Evolutionary conservation across 176 grass and related monocot genomes (phyloP).

Genomic region (Bonia amplexicaulis): DNA sequence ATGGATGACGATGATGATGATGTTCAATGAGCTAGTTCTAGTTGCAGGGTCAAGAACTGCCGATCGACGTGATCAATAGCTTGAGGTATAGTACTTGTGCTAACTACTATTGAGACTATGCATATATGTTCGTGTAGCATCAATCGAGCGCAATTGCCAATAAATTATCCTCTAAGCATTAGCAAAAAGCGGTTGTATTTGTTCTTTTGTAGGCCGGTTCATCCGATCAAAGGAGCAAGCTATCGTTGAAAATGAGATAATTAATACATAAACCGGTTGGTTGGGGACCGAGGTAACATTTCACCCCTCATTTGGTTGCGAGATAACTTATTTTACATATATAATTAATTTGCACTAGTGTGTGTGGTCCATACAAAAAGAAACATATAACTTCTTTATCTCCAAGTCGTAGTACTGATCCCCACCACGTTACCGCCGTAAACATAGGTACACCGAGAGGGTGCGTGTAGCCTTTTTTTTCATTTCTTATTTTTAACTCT

Average conservation of each 20-base stretch:
- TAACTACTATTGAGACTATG: neutral
- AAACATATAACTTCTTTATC: neutral
- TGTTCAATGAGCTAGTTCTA: neutral
- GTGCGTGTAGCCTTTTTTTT: neutral
- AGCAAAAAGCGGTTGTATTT: no score
- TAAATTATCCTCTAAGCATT: neutral
- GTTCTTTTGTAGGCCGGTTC: no score
- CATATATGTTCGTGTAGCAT: neutral
- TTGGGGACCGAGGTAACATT: neutral
- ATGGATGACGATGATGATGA: neutral
- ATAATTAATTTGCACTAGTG: neutral
- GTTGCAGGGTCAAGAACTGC: neutral
- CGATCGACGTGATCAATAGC: neutral
- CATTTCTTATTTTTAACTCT: no score
- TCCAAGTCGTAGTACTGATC: neutral
- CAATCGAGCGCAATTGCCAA: neutral
- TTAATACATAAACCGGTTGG: neutral
- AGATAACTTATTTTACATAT: neutral
- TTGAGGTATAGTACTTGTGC: neutral
- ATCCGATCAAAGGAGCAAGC: no score
- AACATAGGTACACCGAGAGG: neutral
- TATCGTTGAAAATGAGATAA: neutral
- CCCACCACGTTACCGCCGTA: neutral
- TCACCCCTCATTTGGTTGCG: neutral
- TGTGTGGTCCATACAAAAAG: constrained; percentile 1